phyloP scores from a whole-genome alignment of 208 protist genomes.

The Acanthamoeba triangularis region DNA sequence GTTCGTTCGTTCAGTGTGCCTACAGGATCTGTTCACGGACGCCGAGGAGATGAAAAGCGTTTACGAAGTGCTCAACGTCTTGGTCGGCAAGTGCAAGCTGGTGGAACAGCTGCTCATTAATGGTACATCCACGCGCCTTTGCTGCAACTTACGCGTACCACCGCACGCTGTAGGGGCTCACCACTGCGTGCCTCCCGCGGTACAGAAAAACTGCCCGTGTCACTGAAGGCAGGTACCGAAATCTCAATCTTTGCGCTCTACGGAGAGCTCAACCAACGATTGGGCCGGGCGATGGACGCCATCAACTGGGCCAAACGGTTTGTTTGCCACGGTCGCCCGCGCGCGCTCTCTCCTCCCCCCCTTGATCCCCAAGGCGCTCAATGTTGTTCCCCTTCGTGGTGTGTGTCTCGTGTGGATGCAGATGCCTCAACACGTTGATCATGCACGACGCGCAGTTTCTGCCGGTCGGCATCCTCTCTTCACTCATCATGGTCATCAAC shows the following conservation, averaged over 20 bases:
- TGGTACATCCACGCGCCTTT: neutral
- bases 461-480: neutral
- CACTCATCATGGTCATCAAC: conserved; percentile 21
- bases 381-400: too few species aligned
- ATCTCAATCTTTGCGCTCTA: neutral
- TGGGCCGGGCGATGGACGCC: neutral
- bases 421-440: neutral
- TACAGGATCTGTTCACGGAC: neutral
- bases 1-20: neutral
- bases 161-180: too few species aligned
- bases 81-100: neutral
- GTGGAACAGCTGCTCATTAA: neutral
- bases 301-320: neutral
- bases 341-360: too few species aligned
- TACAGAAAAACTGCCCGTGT: neutral
- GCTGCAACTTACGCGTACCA: too few species aligned
- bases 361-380: too few species aligned
- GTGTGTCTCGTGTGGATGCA: too few species aligned
- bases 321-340: neutral
- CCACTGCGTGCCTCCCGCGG: too few species aligned
- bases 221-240: neutral
- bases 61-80: neutral
- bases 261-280: neutral
- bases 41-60: neutral
- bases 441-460: neutral